These are phyloP conservation scores for Zoysia pacifica DNA, from an alignment of 176 grass and related monocot genomes.

Conservation along the genomic window DNA sequence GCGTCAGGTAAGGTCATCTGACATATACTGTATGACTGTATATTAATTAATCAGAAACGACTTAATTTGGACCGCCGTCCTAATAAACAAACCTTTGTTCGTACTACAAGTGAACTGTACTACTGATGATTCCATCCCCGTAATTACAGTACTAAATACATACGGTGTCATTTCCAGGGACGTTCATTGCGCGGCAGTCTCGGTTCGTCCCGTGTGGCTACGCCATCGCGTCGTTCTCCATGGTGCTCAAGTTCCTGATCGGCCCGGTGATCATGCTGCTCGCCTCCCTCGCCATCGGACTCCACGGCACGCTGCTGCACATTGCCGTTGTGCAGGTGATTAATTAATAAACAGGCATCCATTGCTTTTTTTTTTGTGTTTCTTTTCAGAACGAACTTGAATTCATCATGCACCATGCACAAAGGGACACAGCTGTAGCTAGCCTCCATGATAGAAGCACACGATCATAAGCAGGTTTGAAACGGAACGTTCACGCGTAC, in stretches of 20 bases:
- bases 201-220: slow-evolving; percentile 81
- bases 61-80: too few relatives aligned
- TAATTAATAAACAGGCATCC: too few relatives aligned
- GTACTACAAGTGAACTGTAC: too few relatives aligned
- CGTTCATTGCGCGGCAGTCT: slow-evolving; percentile 71
- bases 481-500: neutral
- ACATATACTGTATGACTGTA: too few relatives aligned
- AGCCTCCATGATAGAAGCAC: neutral
- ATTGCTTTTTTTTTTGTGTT: neutral
- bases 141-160: neutral
- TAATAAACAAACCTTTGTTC: too few relatives aligned
- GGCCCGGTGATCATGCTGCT: slow-evolving; percentile 66
- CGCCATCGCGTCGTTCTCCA: slow-evolving; percentile 53
- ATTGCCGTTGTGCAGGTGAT: slow-evolving; percentile 76
- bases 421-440: too few relatives aligned
- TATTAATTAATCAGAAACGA: too few relatives aligned
- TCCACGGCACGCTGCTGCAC: slow-evolving; percentile 67
- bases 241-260: slow-evolving; percentile 66
- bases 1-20: slow-evolving; percentile 62
- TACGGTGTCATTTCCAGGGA: slow-evolving; percentile 38
- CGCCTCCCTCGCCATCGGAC: slow-evolving; percentile 57
- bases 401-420: neutral
- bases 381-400: neutral
- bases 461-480: neutral
- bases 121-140: neutral